Evolutionary conservation across 257 asterid genomes (phyloP).

Genomic region (Solanum habrochaites): DNA sequence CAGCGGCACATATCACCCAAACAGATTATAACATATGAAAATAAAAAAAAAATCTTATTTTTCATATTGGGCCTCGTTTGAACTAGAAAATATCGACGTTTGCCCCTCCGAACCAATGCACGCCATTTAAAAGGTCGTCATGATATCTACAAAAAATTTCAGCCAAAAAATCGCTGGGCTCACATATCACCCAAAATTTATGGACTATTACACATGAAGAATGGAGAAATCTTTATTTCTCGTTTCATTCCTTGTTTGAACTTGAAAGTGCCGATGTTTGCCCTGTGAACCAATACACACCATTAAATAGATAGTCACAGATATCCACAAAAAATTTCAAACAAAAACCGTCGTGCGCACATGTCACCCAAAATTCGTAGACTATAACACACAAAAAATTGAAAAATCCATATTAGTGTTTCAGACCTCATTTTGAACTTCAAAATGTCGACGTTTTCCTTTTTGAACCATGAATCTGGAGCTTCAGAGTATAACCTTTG

Average conservation of each 20-base stretch:
- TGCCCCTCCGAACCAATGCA: not conserved
- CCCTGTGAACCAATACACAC: not conserved
- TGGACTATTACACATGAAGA: no score
- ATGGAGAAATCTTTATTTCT: not conserved
- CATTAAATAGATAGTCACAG: not conserved
- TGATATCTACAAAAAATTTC: not conserved
- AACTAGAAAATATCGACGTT: not conserved
- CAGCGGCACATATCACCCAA: not conserved
- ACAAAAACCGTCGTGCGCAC: not conserved
- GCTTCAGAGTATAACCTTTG: no score
- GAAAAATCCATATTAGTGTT: not conserved
- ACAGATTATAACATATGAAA: not conserved
- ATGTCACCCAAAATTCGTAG: no score
- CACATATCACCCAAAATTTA: not conserved
- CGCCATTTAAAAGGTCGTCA: not conserved
- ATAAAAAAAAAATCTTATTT: accelerated
- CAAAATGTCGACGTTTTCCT: not conserved
- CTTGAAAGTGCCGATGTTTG: not conserved
- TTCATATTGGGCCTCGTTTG: not conserved
- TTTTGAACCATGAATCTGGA: not conserved
- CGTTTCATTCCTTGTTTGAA: not conserved
- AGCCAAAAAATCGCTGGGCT: accelerated
- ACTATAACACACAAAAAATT: not conserved
- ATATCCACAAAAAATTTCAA: not conserved
- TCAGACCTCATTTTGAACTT: no score